A percentile compares a stretch with the other conserved stretches of the same genome.
Conservation (phyloP, 805 yeast species). For the Saturnispora bothae region DNA sequence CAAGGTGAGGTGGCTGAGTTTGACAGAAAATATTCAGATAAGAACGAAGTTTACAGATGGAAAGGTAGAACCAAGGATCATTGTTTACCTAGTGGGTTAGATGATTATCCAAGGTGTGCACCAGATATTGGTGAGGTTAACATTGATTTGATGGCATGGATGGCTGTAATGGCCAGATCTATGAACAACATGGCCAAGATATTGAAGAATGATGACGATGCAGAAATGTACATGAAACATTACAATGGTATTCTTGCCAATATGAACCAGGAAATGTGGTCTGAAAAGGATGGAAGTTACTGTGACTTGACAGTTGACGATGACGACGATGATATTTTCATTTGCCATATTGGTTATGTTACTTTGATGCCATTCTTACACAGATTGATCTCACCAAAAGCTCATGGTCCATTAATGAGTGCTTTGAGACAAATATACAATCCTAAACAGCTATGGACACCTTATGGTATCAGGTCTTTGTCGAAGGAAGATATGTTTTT, state of each 20-base stretch:
- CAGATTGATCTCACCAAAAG: slow-evolving; percentile 44
- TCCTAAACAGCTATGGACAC: slow-evolving; percentile 66
- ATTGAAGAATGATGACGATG: slow-evolving; percentile 51
- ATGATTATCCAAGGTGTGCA: slow-evolving; percentile 86
- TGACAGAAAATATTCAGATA: slow-evolving; percentile 44
- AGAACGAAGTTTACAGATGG: slow-evolving; percentile 77
- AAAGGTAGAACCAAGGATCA: slow-evolving; percentile 79
- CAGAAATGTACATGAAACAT: slow-evolving; percentile 38
- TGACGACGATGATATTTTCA: slow-evolving; percentile 53
- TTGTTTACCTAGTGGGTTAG: slow-evolving; percentile 87
- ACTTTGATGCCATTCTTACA: slow-evolving; percentile 77
- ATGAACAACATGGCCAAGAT: slow-evolving; percentile 63
- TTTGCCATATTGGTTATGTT: slow-evolving; percentile 87
- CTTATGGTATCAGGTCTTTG: slow-evolving; percentile 71
- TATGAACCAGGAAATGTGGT: slow-evolving; percentile 75
- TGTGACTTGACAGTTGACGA: slow-evolving; percentile 80
- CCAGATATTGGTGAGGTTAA: slow-evolving; percentile 86
- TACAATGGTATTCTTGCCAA: slow-evolving; percentile 50
- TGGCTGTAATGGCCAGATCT: slow-evolving; percentile 83
- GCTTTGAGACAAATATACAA: slow-evolving; percentile 52
- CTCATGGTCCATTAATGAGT: slow-evolving; percentile 34
- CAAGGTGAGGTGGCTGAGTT: slow-evolving; percentile 63
- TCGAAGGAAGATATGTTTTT: slow-evolving; percentile 56
- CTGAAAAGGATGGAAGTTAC: slow-evolving; percentile 48
- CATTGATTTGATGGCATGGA: slow-evolving; percentile 86